A percentile compares a stretch with the other conserved stretches of the same genome.
Evolutionary conservation across 2,329 filamentous ascomycete species (phyloP).

Genomic region (Fusarium miscanthi): DNA sequence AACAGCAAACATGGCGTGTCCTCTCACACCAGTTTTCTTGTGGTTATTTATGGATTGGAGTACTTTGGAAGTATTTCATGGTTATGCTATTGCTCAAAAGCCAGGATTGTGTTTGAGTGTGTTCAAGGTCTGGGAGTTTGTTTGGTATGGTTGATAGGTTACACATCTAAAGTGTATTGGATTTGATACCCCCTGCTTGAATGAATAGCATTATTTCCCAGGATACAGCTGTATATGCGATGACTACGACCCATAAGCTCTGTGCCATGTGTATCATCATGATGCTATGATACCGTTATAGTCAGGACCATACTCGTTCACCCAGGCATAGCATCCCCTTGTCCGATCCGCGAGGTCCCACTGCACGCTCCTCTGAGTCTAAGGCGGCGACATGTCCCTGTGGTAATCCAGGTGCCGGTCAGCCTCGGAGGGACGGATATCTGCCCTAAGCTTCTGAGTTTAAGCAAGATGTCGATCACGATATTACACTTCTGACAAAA

Average conservation of each 20-base stretch:
- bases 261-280: background rate
- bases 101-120: conserved; percentile 10
- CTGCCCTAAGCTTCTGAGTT: background rate
- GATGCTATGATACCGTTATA: background rate
- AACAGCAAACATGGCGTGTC: background rate
- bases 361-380: background rate
- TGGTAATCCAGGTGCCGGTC: background rate
- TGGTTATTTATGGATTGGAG: conserved; percentile 14
- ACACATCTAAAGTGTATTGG: conserved; percentile 20
- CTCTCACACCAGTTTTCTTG: background rate
- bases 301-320: background rate
- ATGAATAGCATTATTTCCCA: conserved; percentile 15
- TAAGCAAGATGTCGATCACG: background rate
- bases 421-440: background rate
- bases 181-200: conserved; percentile 39
- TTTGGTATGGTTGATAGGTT: conserved; percentile 21
- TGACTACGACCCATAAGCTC: background rate
- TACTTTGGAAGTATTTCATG: background rate
- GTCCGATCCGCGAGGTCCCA: background rate
- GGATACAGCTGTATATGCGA: background rate
- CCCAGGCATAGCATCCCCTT: background rate
- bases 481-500: conserved; percentile 7
- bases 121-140: conserved; percentile 27
- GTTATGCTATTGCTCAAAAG: conserved; percentile 11
- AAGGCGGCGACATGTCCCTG: background rate